A percentile compares a stretch with the other conserved stretches of the same genome.
Conservation (phyloP, 2,329 filamentous ascomycete genomes). For the Claviceps citrina region DNA sequence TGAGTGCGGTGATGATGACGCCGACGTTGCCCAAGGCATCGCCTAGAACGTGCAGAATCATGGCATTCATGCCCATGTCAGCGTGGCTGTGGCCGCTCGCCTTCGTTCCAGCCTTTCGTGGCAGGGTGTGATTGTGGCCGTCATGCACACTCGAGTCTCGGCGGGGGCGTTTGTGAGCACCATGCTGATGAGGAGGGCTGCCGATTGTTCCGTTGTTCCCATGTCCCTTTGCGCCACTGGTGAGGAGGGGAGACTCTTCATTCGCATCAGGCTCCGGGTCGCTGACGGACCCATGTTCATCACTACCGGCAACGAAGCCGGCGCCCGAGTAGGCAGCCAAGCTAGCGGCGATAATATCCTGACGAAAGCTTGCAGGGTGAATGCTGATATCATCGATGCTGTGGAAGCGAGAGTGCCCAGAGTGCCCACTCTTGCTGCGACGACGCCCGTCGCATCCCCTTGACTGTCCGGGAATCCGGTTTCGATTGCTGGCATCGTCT, state of each 20-base stretch:
- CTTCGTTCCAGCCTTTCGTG: constrained; percentile 43
- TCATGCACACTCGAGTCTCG: constrained; percentile 45
- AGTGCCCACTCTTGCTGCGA: constrained; percentile 34
- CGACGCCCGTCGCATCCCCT: constrained; percentile 30
- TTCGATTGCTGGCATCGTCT: constrained; percentile 16
- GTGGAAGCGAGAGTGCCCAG: constrained; percentile 43
- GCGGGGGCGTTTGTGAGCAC: constrained; percentile 15
- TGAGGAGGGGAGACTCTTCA: constrained; percentile 33
- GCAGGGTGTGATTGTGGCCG: constrained; percentile 68
- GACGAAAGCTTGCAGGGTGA: constrained; percentile 77
- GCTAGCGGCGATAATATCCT: constrained; percentile 81
- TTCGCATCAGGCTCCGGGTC: constrained; percentile 26
- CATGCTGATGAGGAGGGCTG: constrained; percentile 11
- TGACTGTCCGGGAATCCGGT: constrained; percentile 18
- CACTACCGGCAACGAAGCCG: constrained; percentile 39
- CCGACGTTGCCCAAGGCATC: constrained; percentile 78
- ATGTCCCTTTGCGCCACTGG: constrained; percentile 11
- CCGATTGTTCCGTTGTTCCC: constrained; percentile 17
- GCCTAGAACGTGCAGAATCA: constrained; percentile 62
- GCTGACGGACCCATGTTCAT: constrained; percentile 26
- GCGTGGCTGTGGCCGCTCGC: constrained; percentile 63
- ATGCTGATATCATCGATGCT: constrained; percentile 64
- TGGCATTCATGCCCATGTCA: constrained; percentile 90
- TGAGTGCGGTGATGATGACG: constrained; percentile 65
- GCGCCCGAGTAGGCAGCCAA: constrained; percentile 34